phyloP scores from a whole-genome alignment of 805 yeast species.

The Middelhovenomyces tepae region DNA sequence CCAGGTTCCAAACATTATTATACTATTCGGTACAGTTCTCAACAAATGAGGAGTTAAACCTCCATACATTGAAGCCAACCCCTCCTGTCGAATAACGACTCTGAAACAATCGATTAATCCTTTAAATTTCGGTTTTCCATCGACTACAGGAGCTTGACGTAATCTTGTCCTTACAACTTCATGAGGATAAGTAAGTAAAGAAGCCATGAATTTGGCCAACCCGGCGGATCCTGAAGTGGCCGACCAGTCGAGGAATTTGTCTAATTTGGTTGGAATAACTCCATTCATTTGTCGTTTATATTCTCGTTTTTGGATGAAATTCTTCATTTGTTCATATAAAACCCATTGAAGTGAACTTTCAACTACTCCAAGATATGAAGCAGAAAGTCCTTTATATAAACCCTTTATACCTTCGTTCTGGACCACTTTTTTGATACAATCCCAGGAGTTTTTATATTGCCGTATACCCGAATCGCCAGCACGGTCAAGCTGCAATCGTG shows the following conservation, averaged over 20 bases:
- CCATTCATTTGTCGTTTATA: conserved; percentile 32
- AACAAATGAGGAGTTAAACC: conserved; percentile 95
- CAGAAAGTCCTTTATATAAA: conserved; percentile 83
- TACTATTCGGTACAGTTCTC: conserved; percentile 95
- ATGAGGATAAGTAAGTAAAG: conserved; percentile 90
- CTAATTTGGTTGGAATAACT: conserved; percentile 36
- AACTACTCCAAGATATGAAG: conserved; percentile 86
- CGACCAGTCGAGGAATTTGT: conserved; percentile 76
- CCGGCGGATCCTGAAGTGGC: conserved; percentile 98
- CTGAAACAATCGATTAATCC: conserved; percentile 84
- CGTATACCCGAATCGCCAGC: conserved; percentile 28
- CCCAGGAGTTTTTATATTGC: conserved; percentile 74
- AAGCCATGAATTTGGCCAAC: conserved; percentile 87
- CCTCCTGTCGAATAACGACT: conserved; percentile 84
- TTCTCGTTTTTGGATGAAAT: conserved; percentile 47
- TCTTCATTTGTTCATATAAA: conserved; percentile 88
- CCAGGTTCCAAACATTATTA: conserved; percentile 99
- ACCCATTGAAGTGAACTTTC: conserved; percentile 97
- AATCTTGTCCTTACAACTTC: conserved; percentile 94
- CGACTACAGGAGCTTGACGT: conserved; percentile 83
- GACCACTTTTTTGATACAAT: conserved; percentile 64
- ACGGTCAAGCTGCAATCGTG: conserved; percentile 86
- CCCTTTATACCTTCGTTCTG: conserved; percentile 72
- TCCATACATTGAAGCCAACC: conserved; percentile 87
- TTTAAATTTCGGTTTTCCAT: conserved; percentile 78